Base-by-base conservation (phyloP, 2,329 filamentous ascomycete genomes). In the Epicoccum sorghinum region DNA sequence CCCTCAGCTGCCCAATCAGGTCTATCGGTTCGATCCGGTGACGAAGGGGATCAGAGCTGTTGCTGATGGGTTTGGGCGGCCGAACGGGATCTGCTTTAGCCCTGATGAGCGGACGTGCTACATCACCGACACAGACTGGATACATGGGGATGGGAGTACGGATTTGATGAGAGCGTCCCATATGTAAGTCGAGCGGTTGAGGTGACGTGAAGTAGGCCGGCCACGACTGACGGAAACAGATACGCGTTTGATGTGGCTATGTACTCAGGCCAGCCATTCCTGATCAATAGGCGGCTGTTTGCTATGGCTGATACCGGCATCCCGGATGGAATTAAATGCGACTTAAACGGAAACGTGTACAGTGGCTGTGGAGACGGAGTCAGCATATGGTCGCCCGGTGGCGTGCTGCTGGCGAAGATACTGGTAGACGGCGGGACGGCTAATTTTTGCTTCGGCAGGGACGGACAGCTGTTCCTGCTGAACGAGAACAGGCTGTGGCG, bases 281-380 rank as follows among this genome's bases (percentile, higher is more conserved):
- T 68, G 2, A 44, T 54, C 23, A 64, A 64, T 14, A 55, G 60
- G 7, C 42, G 63, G 8, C 43, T 69, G 1, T 68, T 69, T 41
- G 65, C 65, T 13, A 58, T 60, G 45, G 56, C 62, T 1, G 65
- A 66, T 35, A 57, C 40, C 4, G 58, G 60, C 7, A 52, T 65
- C 7, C 65, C 65, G 0, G 60, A 69, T 24, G 64, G 61, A 5
- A 65, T 68, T 45, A 67, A 66, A 29, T 67, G 64, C 49, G 62
- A 66, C 40, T 43, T 47, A 3, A 32, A 46, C 4, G 83, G 83
- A 1, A 83, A 85, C 43, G 78, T 87, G 4, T 86, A 78, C 56
- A 74, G 75, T 32, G 79, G 77, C 0, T 81, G 79, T 50, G 75
- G 72, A 2, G 80, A 80, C 50, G 80, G 80, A 3, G 65, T 83